A percentile compares a stretch with the other conserved stretches of the same genome.
phyloP scores from a whole-genome alignment of 1,284 basidiomycete species.

The Microbotryomycetes sp. region DNA sequence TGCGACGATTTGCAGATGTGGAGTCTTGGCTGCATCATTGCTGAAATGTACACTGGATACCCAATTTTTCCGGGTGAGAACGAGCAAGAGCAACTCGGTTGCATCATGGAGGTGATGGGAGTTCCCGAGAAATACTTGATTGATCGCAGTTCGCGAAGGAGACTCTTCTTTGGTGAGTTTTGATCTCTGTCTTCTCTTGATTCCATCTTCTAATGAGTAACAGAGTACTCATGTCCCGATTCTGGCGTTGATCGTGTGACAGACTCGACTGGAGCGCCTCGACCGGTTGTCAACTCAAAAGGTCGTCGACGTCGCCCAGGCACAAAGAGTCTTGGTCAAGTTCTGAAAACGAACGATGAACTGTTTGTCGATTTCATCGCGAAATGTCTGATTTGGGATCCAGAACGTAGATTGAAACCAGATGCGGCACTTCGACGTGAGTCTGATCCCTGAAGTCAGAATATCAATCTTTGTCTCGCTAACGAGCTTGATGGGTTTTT shows the following conservation, averaged over 20 bases:
- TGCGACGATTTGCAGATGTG: slow-evolving; percentile 65
- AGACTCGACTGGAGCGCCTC: slow-evolving; percentile 88
- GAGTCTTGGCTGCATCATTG: slow-evolving; percentile 95
- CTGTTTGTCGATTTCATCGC: slow-evolving; percentile 78
- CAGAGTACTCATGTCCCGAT: no score
- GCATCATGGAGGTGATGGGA: slow-evolving; percentile 99
- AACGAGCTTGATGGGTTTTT: background rate
- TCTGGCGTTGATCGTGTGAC: no score
- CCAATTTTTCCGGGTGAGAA: slow-evolving; percentile 99
- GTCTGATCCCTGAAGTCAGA: slow-evolving; percentile 3
- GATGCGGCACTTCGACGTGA: slow-evolving; percentile 59
- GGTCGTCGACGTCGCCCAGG: slow-evolving; percentile 85
- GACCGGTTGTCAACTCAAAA: slow-evolving; percentile 93
- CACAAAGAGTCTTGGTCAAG: slow-evolving; percentile 79
- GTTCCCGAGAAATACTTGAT: slow-evolving; percentile 91
- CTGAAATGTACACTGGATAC: slow-evolving; percentile 97
- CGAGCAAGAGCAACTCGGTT: slow-evolving; percentile 96
- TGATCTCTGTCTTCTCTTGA: no score
- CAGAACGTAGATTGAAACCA: slow-evolving; percentile 89
- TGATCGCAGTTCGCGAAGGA: slow-evolving; percentile 86
- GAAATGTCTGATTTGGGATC: slow-evolving; percentile 97
- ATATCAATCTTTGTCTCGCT: background rate
- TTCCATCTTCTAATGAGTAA: no score
- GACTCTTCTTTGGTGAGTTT: slow-evolving; percentile 72
- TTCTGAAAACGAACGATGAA: slow-evolving; percentile 81